Conservation (phyloP, 192 early-diverging fungal species). For the Gaertneriomyces semiglobifer region DNA sequence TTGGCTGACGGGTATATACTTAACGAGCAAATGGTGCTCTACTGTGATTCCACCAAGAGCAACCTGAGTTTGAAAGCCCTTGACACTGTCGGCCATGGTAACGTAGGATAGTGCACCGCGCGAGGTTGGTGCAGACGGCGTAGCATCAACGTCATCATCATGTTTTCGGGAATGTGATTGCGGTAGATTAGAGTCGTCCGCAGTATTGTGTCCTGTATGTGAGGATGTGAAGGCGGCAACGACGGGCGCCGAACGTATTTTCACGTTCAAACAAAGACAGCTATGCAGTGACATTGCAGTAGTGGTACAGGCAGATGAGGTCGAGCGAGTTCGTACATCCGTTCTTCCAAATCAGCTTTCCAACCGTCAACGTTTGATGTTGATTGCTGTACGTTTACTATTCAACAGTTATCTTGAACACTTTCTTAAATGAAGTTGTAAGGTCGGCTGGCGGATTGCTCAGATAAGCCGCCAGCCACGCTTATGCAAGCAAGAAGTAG, state of each 20-base stretch:
- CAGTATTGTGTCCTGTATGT: not conserved
- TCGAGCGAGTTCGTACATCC: too few species aligned
- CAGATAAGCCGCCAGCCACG: too few species aligned
- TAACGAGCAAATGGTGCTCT: constrained; percentile 22
- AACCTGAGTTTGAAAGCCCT: constrained; percentile 12
- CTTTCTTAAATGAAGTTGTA: too few species aligned
- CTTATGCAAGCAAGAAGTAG: too few species aligned
- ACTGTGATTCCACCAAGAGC: constrained; percentile 28
- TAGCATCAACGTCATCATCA: too few species aligned
- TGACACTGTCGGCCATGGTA: not conserved
- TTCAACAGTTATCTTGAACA: too few species aligned
- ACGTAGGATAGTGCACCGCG: constrained; percentile 8
- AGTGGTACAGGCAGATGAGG: too few species aligned
- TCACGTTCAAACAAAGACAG: constrained; percentile 27
- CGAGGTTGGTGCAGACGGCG: too few species aligned
- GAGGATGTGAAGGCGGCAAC: not conserved
- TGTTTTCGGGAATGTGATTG: not conserved
- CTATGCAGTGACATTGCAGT: not conserved
- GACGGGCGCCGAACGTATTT: constrained; percentile 4
- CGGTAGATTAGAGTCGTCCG: not conserved
- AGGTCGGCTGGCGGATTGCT: too few species aligned
- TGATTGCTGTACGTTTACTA: too few species aligned
- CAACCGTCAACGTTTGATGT: too few species aligned
- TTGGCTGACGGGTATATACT: constrained; percentile 4
- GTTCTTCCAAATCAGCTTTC: too few species aligned